These are phyloP conservation scores for Exophiala dermatitidis DNA, from an alignment of 2,329 filamentous ascomycete species.

Conservation along the genomic window DNA sequence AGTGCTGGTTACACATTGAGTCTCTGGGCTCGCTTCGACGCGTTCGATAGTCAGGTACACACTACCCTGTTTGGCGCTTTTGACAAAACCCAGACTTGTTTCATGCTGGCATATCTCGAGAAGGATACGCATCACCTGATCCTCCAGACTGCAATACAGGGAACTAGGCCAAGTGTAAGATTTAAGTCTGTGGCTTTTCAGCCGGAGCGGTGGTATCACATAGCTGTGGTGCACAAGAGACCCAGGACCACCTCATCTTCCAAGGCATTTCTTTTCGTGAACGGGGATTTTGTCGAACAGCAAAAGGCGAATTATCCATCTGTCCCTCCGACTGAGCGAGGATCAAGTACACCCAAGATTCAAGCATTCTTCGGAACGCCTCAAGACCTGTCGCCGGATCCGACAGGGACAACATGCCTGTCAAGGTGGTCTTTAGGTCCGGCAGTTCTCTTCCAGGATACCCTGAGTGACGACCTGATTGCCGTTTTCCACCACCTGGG, in stretches of 20 bases:
- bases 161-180: conserved; percentile 77
- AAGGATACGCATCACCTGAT: conserved; percentile 92
- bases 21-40: conserved; percentile 81
- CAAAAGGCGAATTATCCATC: conserved; percentile 81
- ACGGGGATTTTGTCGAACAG: conserved; percentile 91
- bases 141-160: conserved; percentile 86
- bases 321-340: conserved; percentile 57
- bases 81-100: conserved; percentile 85
- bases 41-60: conserved; percentile 75
- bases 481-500: conserved; percentile 87
- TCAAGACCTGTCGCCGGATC: conserved; percentile 65
- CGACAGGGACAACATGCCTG: conserved; percentile 64
- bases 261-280: conserved; percentile 79
- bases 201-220: conserved; percentile 81
- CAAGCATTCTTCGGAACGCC: conserved; percentile 93
- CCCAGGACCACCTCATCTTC: conserved; percentile 67
- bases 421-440: conserved; percentile 87
- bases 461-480: conserved; percentile 82
- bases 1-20: conserved; percentile 81
- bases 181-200: conserved; percentile 80
- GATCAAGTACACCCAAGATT: conserved; percentile 52
- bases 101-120: conserved; percentile 87
- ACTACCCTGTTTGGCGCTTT: conserved; percentile 96
- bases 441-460: conserved; percentile 80
- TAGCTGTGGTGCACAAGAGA: conserved; percentile 77